Percentiles rank a stretch among this genome's conserved stretches.
phyloP scores from a whole-genome alignment of 202 grass and related monocot species.

The Schoenoplectus triqueter region DNA sequence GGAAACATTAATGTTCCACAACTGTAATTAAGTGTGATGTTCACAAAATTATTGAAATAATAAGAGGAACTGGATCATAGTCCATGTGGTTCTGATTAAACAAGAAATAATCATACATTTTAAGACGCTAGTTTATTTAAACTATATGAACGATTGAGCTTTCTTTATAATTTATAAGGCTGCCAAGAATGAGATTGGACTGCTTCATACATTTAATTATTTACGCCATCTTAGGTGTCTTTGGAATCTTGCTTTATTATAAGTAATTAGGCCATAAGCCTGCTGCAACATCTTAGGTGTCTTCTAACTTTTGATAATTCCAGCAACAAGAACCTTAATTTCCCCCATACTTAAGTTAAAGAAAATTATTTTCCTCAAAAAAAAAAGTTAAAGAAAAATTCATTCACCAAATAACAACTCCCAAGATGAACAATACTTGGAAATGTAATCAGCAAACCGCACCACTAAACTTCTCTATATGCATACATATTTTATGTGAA shows the following conservation, averaged over 20 bases:
- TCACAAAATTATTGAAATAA: constrained; percentile 8
- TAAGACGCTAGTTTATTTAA: background rate
- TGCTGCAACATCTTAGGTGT: background rate
- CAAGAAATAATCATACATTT: background rate
- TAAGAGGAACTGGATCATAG: background rate
- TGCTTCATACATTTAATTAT: constrained; percentile 16
- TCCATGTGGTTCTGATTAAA: constrained; percentile 24
- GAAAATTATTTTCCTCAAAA: too few species aligned
- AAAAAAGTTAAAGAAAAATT: too few species aligned
- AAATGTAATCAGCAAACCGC: too few species aligned
- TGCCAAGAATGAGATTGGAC: constrained; percentile 25
- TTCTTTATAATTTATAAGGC: constrained; percentile 12
- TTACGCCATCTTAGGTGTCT: constrained; percentile 23
- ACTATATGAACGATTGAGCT: background rate
- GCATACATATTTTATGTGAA: too few species aligned
- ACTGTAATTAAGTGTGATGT: background rate
- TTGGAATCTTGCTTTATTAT: constrained; percentile 34
- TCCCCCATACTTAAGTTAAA: too few species aligned
- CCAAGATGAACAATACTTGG: too few species aligned
- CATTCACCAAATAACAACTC: too few species aligned
- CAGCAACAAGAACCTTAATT: too few species aligned
- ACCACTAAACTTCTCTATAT: too few species aligned
- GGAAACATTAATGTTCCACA: background rate
- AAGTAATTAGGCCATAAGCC: constrained; percentile 22
- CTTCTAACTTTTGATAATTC: too few species aligned